A percentile compares a stretch with the other conserved stretches of the same genome.
Evolutionary conservation across 129 eudicot species (phyloP).

Genomic region (Centaurea solstitialis): DNA sequence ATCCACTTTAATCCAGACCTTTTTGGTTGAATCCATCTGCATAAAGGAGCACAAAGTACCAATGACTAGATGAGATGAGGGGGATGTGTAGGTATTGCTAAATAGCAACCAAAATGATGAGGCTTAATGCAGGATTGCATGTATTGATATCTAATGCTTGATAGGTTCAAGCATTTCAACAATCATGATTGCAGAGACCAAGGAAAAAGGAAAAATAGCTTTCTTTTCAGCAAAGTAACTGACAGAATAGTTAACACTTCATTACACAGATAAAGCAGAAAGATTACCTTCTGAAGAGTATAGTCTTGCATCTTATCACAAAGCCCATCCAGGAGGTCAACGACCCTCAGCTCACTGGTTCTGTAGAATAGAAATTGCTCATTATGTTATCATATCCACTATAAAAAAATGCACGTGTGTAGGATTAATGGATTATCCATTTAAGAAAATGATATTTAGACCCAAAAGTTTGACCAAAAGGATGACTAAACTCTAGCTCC

Average conservation of each 20-base stretch:
- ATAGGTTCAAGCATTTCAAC: background rate
- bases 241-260: background rate
- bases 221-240: background rate
- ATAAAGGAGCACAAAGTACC: slow-evolving; percentile 22
- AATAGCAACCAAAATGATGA: background rate
- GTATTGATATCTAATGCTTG: background rate
- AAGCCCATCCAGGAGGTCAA: slow-evolving; percentile 96
- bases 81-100: background rate
- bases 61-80: slow-evolving; percentile 18
- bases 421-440: background rate
- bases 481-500: background rate
- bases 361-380: slow-evolving; percentile 38
- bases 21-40: slow-evolving; percentile 64
- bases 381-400: background rate
- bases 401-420: background rate
- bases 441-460: background rate
- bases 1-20: slow-evolving; percentile 76
- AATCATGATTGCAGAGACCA: background rate
- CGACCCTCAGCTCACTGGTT: slow-evolving; percentile 93
- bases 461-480: background rate
- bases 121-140: background rate
- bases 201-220: background rate
- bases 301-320: slow-evolving; percentile 98
- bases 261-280: background rate
- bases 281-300: slow-evolving; percentile 79